phyloP scores from a whole-genome alignment of 2,329 filamentous ascomycete genomes.

The Diaporthe humulicola region DNA sequence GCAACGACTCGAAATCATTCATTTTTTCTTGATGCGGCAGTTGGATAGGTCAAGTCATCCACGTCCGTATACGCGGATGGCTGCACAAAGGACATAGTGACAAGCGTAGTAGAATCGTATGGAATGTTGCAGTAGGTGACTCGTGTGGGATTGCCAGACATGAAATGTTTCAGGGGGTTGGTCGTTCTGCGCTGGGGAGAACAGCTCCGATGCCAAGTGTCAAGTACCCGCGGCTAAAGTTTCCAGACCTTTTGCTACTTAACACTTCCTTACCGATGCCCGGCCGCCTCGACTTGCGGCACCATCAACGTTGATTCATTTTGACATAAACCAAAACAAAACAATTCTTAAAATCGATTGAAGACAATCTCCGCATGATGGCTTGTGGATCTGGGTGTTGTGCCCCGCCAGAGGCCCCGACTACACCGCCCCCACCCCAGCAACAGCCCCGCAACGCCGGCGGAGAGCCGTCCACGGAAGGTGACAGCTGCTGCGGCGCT shows the following conservation, averaged over 20 bases:
- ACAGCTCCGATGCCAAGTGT: constrained; percentile 9
- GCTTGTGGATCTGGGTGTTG: constrained; percentile 24
- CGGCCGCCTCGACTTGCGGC: background rate
- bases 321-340: background rate
- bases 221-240: constrained; percentile 16
- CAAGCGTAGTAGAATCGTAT: background rate
- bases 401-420: background rate
- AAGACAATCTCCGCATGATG: background rate
- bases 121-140: background rate
- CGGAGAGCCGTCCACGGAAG: background rate
- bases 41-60: background rate
- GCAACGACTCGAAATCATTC: background rate
- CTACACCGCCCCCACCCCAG: background rate
- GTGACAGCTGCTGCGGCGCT: background rate
- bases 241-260: background rate
- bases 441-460: background rate
- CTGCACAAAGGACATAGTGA: background rate
- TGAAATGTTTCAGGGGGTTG: background rate
- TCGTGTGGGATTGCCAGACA: constrained; percentile 2
- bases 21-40: background rate
- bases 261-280: background rate
- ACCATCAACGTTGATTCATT: background rate
- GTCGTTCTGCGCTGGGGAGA: background rate
- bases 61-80: background rate
- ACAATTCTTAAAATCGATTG: background rate